Base-by-base conservation (phyloP, 306 rosid species). In the Prunus mongolica region DNA sequence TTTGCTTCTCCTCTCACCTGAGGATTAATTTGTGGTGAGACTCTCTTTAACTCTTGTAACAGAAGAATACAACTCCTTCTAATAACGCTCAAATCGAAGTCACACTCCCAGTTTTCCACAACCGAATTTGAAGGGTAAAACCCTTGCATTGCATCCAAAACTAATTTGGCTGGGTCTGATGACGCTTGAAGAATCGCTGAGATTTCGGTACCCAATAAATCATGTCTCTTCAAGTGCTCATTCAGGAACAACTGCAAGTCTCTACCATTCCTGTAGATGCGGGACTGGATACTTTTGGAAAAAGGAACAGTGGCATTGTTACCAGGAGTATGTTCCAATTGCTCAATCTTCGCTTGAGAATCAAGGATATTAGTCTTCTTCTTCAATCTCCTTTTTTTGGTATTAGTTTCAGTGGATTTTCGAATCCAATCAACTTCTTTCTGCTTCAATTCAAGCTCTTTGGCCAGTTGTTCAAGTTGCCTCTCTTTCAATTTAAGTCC, bases 101-200 rank as follows among this genome's bases (percentile, higher is more conserved):
- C 82, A 24, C 47, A 57, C 27, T 72, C 79, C 68, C 18, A 25
- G 47, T 74, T 69, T 46, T 60, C 75, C n/a, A 45, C 57, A 68
- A 66, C 71, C 3, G 44, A 30, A 58, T 68, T 51, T 18, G 80
- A 60, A 77, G 88, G 76, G 72, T 79, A 83, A 71, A 87, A 87
- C n/a, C 86, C 88, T 69, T 62, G 68, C 78, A 87, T 73, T 25
- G 85, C 88, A 76, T 87, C 89, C 50, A 89, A 72, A 24, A 87
- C 91, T 75, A 87, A 74, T 65, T 75, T 85, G 2, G 84, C 80
- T 1, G 89, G 89, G 69, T 84, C 69, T 2, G 65, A 32, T 7
- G 86, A 87, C 6, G 70, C 50, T 72, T 25, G 72, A 44, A 89
- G 88, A 74, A 76, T 57, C 11, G 27, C n/a, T 11, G 71, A 56